These are phyloP conservation scores for Trametes versicolor DNA, from an alignment of 1,284 basidiomycete genomes.

Conservation along the genomic window DNA sequence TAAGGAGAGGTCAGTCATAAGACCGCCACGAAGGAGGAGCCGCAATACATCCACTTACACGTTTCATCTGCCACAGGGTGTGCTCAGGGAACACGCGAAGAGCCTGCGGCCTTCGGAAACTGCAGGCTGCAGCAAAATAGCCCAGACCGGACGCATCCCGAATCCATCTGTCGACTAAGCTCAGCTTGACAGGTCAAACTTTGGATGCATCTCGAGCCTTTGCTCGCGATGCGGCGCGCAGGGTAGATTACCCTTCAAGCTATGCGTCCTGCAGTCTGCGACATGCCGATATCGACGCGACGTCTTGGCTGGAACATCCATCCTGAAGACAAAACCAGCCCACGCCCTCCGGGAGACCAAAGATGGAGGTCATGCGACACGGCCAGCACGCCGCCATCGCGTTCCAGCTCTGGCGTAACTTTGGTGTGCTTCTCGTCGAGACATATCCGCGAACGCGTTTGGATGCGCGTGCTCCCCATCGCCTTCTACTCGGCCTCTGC, in stretches of 20 bases:
- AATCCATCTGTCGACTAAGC: background rate
- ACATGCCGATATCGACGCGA: background rate
- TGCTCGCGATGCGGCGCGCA: background rate
- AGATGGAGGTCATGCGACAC: background rate
- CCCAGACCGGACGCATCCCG: background rate
- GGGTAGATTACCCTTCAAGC: background rate
- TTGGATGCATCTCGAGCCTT: background rate
- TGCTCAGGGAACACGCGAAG: background rate
- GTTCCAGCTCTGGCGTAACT: background rate
- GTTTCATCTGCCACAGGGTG: too few relatives aligned
- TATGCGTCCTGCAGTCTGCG: background rate
- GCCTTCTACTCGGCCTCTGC: constrained; percentile 5
- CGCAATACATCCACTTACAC: too few relatives aligned
- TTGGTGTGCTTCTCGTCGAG: background rate
- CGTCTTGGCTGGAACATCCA: background rate
- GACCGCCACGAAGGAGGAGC: too few relatives aligned
- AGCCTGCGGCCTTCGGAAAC: background rate
- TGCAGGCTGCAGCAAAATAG: too few relatives aligned
- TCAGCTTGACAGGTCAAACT: background rate
- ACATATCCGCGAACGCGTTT: background rate
- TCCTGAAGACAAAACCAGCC: background rate
- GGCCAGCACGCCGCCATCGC: background rate
- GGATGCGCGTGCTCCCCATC: background rate
- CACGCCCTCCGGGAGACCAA: background rate
- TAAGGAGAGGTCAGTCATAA: too few relatives aligned